Conservation (phyloP, 768 basidiomycete genomes). For the Podaxis sp. region DNA sequence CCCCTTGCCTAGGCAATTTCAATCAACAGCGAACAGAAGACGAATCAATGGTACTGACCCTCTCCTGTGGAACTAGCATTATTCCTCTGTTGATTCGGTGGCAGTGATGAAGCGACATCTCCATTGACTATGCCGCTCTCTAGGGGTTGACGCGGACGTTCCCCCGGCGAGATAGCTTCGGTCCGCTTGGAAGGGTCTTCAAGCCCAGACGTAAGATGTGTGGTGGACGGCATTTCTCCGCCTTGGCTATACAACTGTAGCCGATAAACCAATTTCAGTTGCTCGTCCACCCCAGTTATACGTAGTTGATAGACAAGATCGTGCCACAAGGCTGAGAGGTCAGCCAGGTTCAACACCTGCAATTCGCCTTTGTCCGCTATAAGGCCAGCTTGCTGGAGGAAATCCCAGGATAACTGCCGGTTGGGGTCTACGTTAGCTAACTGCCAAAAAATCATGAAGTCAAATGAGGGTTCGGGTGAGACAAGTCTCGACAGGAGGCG, state of each 20-base stretch:
- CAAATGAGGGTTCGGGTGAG: constrained; percentile 40
- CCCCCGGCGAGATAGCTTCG: neutral
- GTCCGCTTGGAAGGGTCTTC: neutral
- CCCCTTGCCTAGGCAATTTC: neutral
- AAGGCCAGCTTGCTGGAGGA: constrained; percentile 44
- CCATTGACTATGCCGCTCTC: neutral
- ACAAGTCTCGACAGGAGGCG: constrained; percentile 59
- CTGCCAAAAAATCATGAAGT: constrained; percentile 56
- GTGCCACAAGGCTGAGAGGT: constrained; percentile 34
- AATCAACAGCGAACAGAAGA: neutral
- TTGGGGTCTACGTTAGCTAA: constrained; percentile 42
- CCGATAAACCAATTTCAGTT: constrained; percentile 55
- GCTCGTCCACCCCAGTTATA: constrained; percentile 35
- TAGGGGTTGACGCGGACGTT: neutral
- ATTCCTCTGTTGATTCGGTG: neutral
- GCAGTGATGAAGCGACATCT: neutral
- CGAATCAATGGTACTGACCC: neutral
- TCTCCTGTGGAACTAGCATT: neutral
- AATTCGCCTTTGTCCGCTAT: constrained; percentile 22
- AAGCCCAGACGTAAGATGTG: neutral
- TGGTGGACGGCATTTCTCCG: constrained; percentile 19
- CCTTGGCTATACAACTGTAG: constrained; percentile 25
- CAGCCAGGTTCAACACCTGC: constrained; percentile 35
- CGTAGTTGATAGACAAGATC: constrained; percentile 27
- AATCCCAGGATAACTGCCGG: constrained; percentile 47